phyloP scores from a whole-genome alignment of 2,329 filamentous ascomycete species.

The Trichophyton mentagrophytes region DNA sequence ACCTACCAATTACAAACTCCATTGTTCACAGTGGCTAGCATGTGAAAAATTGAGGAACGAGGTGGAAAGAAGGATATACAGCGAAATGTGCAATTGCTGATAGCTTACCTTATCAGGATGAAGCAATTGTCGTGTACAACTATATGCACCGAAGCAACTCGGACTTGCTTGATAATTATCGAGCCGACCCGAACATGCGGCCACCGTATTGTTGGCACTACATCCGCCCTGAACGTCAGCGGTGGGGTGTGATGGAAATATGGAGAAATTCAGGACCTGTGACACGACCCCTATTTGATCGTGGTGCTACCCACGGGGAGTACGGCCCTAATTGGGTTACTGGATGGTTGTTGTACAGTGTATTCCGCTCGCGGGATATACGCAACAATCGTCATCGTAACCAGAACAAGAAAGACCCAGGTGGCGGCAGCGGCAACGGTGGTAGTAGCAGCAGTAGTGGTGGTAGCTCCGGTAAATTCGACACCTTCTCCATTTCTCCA shows the following conservation, averaged over 20 bases:
- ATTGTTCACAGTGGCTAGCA: neutral
- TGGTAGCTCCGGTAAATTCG: constrained; percentile 8
- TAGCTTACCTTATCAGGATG: constrained; percentile 23
- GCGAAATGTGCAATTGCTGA: neutral
- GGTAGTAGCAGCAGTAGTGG: constrained; percentile 5
- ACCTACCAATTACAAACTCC: neutral
- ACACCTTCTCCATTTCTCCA: neutral
- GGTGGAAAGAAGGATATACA: neutral
- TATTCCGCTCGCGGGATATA: constrained; percentile 36
- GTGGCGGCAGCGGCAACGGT: constrained; percentile 6
- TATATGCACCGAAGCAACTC: constrained; percentile 29
- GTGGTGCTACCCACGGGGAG: constrained; percentile 30
- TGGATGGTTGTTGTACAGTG: constrained; percentile 36
- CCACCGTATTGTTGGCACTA: constrained; percentile 38
- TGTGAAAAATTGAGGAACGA: neutral
- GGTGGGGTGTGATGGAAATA: constrained; percentile 32
- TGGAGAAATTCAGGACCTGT: constrained; percentile 29
- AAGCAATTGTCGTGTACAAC: constrained; percentile 34
- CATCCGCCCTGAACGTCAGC: constrained; percentile 32
- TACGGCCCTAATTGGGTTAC: constrained; percentile 37
- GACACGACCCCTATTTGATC: constrained; percentile 30
- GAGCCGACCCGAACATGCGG: constrained; percentile 25
- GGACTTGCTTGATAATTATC: constrained; percentile 30
- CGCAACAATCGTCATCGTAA: constrained; percentile 35
- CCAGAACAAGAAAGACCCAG: constrained; percentile 21